Evolutionary conservation across 2,329 filamentous ascomycete genomes (phyloP).

Genomic region (Verticillium tricorpus): DNA sequence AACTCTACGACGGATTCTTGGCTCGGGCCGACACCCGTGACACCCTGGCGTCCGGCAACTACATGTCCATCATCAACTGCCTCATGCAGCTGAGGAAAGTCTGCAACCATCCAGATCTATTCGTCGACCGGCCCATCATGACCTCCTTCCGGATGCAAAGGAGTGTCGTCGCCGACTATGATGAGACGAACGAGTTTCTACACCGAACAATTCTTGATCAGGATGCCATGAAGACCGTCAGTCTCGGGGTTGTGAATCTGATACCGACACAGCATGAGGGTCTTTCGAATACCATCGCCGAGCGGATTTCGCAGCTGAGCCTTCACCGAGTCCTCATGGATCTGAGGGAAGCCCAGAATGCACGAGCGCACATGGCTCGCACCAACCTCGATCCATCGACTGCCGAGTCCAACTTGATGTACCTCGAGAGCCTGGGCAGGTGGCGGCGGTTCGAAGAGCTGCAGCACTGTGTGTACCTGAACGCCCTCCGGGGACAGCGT

Average conservation of each 20-base stretch:
- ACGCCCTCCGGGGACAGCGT: slow-evolving; percentile 74
- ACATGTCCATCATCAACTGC: slow-evolving; percentile 97
- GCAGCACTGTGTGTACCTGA: slow-evolving; percentile 75
- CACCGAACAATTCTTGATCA: slow-evolving; percentile 60
- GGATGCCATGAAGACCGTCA: slow-evolving; percentile 59
- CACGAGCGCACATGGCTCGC: slow-evolving; percentile 51
- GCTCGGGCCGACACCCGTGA: slow-evolving; percentile 83
- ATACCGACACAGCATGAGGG: slow-evolving; percentile 67
- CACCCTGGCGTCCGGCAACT: slow-evolving; percentile 87
- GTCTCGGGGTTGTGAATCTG: slow-evolving; percentile 74
- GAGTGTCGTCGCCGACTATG: slow-evolving; percentile 71
- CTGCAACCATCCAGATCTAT: slow-evolving; percentile 96
- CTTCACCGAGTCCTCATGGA: slow-evolving; percentile 66
- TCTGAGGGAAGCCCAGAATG: slow-evolving; percentile 66
- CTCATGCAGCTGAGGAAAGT: slow-evolving; percentile 97
- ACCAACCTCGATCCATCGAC: slow-evolving; percentile 59
- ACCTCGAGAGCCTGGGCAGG: slow-evolving; percentile 66
- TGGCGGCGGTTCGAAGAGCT: slow-evolving; percentile 73
- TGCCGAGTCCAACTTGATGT: slow-evolving; percentile 64
- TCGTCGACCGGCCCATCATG: slow-evolving; percentile 92
- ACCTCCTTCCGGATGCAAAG: slow-evolving; percentile 90
- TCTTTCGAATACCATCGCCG: slow-evolving; percentile 49
- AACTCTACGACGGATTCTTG: slow-evolving; percentile 95
- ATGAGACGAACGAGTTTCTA: slow-evolving; percentile 66
- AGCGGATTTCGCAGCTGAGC: slow-evolving; percentile 61